Evolutionary conservation across 192 early-diverging fungal genomes (phyloP).

Genomic region (Coemansia sp.): DNA sequence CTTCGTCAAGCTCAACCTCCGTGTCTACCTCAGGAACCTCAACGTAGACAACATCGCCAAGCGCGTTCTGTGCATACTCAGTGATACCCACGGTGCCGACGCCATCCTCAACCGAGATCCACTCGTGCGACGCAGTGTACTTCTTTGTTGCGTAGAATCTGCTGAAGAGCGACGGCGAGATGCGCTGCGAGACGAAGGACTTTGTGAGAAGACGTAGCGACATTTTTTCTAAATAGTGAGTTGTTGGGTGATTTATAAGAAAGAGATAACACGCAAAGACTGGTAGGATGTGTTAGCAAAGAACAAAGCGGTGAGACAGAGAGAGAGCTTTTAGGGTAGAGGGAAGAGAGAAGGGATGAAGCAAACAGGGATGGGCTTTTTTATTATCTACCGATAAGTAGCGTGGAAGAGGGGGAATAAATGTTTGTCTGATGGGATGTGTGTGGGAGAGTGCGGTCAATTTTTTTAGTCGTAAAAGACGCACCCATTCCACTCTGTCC

Average conservation of each 20-base stretch:
- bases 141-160: constrained; percentile 58
- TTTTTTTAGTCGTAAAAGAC: background rate
- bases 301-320: no score
- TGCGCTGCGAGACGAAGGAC: constrained; percentile 28
- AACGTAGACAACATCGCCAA: constrained; percentile 94
- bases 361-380: background rate
- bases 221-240: constrained; percentile 13
- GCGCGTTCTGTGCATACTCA: constrained; percentile 82
- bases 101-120: constrained; percentile 71
- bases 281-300: no score
- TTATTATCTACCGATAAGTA: background rate
- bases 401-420: background rate
- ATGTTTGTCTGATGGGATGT: constrained; percentile 2
- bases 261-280: background rate
- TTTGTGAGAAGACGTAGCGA: constrained; percentile 29
- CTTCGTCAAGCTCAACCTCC: constrained; percentile 56
- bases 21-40: constrained; percentile 76
- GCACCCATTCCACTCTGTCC: background rate
- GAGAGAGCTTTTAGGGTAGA: no score
- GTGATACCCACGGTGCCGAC: constrained; percentile 90
- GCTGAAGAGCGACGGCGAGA: constrained; percentile 35
- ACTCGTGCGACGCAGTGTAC: constrained; percentile 91
- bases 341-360: constrained; percentile 1
- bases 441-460: constrained; percentile 1
- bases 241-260: background rate